Percentiles rank a stretch among this genome's conserved stretches.
phyloP scores from a whole-genome alignment of 2,329 filamentous ascomycete species.

The Metarhizium album region DNA sequence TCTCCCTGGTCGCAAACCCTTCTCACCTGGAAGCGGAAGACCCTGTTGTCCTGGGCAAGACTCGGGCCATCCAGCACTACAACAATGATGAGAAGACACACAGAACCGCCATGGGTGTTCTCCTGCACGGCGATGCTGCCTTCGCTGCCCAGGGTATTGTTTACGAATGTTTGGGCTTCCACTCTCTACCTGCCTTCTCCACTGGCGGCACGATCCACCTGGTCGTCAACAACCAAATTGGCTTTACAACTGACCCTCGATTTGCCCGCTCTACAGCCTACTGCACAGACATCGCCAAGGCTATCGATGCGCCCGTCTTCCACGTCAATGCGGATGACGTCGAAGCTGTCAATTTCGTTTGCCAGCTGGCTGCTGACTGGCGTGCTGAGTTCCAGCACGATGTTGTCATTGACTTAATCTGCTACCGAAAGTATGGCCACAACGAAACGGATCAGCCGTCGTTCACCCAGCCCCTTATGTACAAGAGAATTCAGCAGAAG shows the following conservation, averaged over 20 bases:
- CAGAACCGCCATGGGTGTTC: constrained; percentile 83
- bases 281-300: constrained; percentile 98
- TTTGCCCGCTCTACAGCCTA: constrained; percentile 96
- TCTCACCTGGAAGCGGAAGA: constrained; percentile 98
- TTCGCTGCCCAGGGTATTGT: constrained; percentile 95
- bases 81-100: constrained; percentile 92
- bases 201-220: constrained; percentile 96
- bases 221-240: constrained; percentile 99
- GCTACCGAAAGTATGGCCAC: constrained; percentile 98
- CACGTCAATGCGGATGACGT: constrained; percentile 99
- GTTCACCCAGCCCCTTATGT: constrained; percentile 99
- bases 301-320: constrained; percentile 96
- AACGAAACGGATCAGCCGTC: constrained; percentile 99
- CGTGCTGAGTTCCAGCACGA: constrained; percentile 98
- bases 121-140: constrained; percentile 94
- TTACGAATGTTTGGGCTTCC: constrained; percentile 97
- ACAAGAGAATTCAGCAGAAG: constrained; percentile 89
- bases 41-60: constrained; percentile 94
- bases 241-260: constrained; percentile 96
- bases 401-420: constrained; percentile 95
- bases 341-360: constrained; percentile 96
- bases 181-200: constrained; percentile 89
- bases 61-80: constrained; percentile 95
- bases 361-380: constrained; percentile 94
- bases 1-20: constrained; percentile 95